Evolutionary conservation across 805 yeast species (phyloP).

Genomic region (Hermanozyma aechmeae): DNA sequence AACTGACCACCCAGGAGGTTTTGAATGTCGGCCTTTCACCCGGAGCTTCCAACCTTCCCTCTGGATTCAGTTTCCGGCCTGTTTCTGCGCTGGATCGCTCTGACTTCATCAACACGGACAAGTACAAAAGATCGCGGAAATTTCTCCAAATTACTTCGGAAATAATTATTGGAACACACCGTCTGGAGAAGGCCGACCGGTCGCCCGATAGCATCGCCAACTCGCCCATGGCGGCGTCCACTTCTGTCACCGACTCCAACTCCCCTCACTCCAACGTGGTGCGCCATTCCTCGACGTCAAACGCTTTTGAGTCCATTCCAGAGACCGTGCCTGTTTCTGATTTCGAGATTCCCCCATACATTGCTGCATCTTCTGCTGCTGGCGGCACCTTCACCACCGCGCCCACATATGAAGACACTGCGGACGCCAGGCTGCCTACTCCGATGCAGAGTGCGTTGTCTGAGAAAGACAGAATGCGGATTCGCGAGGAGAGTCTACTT

Average conservation of each 20-base stretch:
- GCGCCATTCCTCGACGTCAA: not conserved
- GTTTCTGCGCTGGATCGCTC: constrained; percentile 20
- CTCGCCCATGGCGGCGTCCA: not conserved
- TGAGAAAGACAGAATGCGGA: constrained; percentile 50
- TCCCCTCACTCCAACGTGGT: not conserved
- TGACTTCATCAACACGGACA: constrained; percentile 68
- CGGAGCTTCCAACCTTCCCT: constrained; percentile 8
- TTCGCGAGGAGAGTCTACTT: constrained; percentile 48
- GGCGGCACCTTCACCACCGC: constrained; percentile 1
- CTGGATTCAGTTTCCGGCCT: constrained; percentile 14
- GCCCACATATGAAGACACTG: constrained; percentile 18
- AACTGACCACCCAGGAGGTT: constrained; percentile 3
- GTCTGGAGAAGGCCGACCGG: constrained; percentile 22
- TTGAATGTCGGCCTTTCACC: constrained; percentile 7
- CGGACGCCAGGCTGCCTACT: constrained; percentile 3
- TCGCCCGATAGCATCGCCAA: not conserved
- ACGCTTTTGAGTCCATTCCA: constrained; percentile 1
- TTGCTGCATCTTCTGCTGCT: not conserved
- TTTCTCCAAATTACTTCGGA: constrained; percentile 77
- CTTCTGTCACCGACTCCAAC: constrained; percentile 1
- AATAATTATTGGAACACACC: constrained; percentile 70
- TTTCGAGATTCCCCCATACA: constrained; percentile 23
- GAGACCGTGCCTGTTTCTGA: constrained; percentile 4
- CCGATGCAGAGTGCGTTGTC: constrained; percentile 18
- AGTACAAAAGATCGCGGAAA: constrained; percentile 63